A percentile compares a stretch with the other conserved stretches of the same genome.
These are phyloP conservation scores for Talaromyces sp. DNA, from an alignment of 2,329 filamentous ascomycete genomes.

Conservation along the genomic window DNA sequence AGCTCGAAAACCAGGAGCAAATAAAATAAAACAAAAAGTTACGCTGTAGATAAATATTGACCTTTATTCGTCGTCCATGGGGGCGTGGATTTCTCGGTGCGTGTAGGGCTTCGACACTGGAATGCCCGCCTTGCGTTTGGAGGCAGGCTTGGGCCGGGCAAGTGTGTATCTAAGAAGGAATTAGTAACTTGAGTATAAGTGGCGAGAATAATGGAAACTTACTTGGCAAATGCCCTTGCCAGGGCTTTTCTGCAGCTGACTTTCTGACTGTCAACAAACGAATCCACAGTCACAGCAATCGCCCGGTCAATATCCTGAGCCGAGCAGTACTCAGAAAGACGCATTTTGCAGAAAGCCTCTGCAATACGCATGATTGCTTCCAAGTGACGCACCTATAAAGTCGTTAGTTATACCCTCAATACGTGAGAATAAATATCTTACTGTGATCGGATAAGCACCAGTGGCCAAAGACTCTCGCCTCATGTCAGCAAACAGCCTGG, in stretches of 20 bases:
- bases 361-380: slow-evolving; percentile 96
- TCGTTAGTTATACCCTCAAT: slow-evolving; percentile 7
- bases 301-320: slow-evolving; percentile 89
- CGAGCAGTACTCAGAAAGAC: slow-evolving; percentile 91
- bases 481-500: slow-evolving; percentile 93
- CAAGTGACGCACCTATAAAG: slow-evolving; percentile 76
- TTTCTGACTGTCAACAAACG: slow-evolving; percentile 94
- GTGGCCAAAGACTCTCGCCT: slow-evolving; percentile 85
- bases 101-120: slow-evolving; percentile 25
- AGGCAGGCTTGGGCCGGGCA: slow-evolving; percentile 34
- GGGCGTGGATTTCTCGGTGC: slow-evolving; percentile 13
- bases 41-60: not conserved
- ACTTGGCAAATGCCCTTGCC: slow-evolving; percentile 92
- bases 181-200: not conserved
- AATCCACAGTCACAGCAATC: slow-evolving; percentile 93
- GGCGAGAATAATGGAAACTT: slow-evolving; percentile 46
- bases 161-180: slow-evolving; percentile 29
- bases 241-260: slow-evolving; percentile 96
- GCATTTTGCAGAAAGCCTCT: slow-evolving; percentile 95
- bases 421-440: slow-evolving; percentile 45
- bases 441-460: slow-evolving; percentile 94
- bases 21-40: not conserved
- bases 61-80: slow-evolving; percentile 9
- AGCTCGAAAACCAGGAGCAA: slow-evolving; percentile 2
- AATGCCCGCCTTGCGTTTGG: slow-evolving; percentile 32